phyloP scores from a whole-genome alignment of 768 basidiomycete genomes.

The Mycena crocata region DNA sequence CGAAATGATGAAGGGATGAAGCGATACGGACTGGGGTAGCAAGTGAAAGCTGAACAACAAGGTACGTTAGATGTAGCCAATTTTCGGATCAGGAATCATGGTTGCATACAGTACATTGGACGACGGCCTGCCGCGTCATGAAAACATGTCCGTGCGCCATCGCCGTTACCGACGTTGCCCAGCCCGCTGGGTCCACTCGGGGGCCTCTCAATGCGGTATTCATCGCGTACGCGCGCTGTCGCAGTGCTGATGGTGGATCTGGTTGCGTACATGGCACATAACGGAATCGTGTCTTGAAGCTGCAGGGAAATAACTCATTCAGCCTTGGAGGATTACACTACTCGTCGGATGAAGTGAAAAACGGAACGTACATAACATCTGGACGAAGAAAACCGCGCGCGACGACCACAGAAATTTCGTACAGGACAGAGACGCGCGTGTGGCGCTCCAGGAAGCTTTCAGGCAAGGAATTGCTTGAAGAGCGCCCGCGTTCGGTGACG shows the following conservation, averaged over 20 bases:
- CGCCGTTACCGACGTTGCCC: not conserved
- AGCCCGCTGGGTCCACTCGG: not conserved
- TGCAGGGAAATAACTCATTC: not conserved
- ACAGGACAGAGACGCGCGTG: conserved; percentile 6
- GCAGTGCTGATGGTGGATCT: not conserved
- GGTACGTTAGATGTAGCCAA: not conserved
- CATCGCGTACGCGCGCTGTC: not conserved
- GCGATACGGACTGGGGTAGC: not conserved
- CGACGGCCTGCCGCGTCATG: conserved; percentile 5
- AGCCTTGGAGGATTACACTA: not conserved
- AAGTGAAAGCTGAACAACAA: conserved; percentile 8
- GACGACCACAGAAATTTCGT: conserved; percentile 7
- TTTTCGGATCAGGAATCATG: not conserved
- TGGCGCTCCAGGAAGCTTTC: conserved; percentile 19
- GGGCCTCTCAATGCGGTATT: not conserved
- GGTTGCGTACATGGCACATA: conserved; percentile 19
- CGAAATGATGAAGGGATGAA: not conserved
- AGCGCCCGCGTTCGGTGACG: not conserved
- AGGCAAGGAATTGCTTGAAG: not conserved
- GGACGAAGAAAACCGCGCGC: not conserved
- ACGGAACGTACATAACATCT: not conserved
- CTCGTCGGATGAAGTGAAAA: not conserved
- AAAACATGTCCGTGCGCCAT: conserved; percentile 17
- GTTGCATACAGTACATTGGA: conserved; percentile 6
- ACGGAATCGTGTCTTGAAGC: conserved; percentile 13